Evolutionary conservation across 768 basidiomycete species (phyloP).

Genomic region (Auricularia auricula-judae): DNA sequence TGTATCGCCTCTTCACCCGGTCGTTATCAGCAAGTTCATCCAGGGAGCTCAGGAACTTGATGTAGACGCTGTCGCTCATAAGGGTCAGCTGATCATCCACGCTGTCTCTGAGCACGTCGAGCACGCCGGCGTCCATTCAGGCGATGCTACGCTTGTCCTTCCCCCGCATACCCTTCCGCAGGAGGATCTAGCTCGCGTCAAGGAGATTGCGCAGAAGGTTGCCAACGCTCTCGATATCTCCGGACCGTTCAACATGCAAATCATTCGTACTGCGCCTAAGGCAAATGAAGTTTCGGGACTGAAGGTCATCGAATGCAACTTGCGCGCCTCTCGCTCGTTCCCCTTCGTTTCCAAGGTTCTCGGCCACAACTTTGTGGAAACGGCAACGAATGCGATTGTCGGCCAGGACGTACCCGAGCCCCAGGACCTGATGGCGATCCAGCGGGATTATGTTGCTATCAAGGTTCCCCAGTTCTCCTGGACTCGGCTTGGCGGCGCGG

Average conservation of each 20-base stretch:
- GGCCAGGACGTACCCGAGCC: slow-evolving; percentile 82
- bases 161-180: slow-evolving; percentile 79
- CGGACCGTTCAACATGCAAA: slow-evolving; percentile 99
- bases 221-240: slow-evolving; percentile 92
- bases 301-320: slow-evolving; percentile 98
- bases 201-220: slow-evolving; percentile 90
- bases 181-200: slow-evolving; percentile 75
- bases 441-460: slow-evolving; percentile 86
- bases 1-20: slow-evolving; percentile 94
- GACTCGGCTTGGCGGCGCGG: slow-evolving; percentile 92
- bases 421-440: slow-evolving; percentile 80
- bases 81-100: slow-evolving; percentile 86
- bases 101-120: slow-evolving; percentile 98
- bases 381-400: slow-evolving; percentile 80
- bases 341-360: slow-evolving; percentile 98
- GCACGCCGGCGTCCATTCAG: slow-evolving; percentile 97
- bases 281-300: slow-evolving; percentile 52
- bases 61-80: slow-evolving; percentile 90
- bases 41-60: slow-evolving; percentile 97
- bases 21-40: slow-evolving; percentile 98
- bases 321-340: slow-evolving; percentile 96
- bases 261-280: slow-evolving; percentile 71
- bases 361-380: slow-evolving; percentile 94
- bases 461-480: slow-evolving; percentile 98
- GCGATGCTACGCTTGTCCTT: slow-evolving; percentile 94